Evolutionary conservation across 495 filamentous ascomycete species (phyloP), one percentile per base, ranked within the genome.

Genomic region (Rhypophila decipiens): DNA sequence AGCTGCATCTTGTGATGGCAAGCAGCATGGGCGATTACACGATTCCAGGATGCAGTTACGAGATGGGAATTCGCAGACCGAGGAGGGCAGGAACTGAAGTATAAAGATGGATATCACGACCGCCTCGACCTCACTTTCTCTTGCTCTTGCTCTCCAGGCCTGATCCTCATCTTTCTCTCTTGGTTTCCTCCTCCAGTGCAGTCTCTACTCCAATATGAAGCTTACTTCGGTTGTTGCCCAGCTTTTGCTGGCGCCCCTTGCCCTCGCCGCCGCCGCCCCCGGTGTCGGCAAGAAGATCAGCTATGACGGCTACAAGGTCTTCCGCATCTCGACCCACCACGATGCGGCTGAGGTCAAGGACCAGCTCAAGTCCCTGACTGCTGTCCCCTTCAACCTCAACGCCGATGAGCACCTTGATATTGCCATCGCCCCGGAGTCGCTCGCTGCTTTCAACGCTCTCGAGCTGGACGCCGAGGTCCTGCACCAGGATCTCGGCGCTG

Each of bases 221-320:
- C 15, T 46, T 21, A 43, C 44, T 20, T 21, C 42, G 17, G 37
- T 36, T 29, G 15, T 27, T 31, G 19, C 48, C 27, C 17, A 21
- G 15, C 15, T 19, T 17, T 44, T 59, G n/a, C 31, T 47, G 11
- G 50, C 42, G 17, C 19, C 49, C 9, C 39, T 50, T 42, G 59
- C 45, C 13, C 42, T 59, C 17, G 50, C 47, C 19, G 34, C 50
- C 9, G 53, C 53, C 8, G 49, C 43, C 13, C 49, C 50, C 44
- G 33, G 40, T 27, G 39, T 35, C n/a, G 50, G 48, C 44, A 44
- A n/a, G 4, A 66, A 51, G 36, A 51, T 50, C 45, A 43, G 51
- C 5, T 66, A 66, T 33, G 52, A 53, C 31, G 63, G 60, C 3
- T 66, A 61, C 56, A 61, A 62, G 46, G 60, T 50, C 18, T 54